Base-by-base conservation (phyloP, 371 early-diverging fungal species). In the Rhizopus delemar region DNA sequence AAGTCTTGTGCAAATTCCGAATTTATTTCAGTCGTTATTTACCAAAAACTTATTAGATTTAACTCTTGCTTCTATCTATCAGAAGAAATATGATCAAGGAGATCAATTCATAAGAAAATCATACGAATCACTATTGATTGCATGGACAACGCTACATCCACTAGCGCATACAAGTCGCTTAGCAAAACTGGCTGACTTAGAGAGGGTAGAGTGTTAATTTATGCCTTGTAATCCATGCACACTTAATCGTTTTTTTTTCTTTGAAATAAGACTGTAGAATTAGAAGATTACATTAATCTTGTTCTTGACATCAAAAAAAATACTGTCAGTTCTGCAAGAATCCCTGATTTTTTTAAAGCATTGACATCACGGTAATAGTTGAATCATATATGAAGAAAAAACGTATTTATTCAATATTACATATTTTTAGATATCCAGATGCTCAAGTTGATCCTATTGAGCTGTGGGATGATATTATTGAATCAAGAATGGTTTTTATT, bases 101-200 rank as follows among this genome's bases (percentile, higher is more conserved):
- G 69, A 74, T 2, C 70, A 82, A 38, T 80, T 81, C 59, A 71
- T 88, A 22, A 65, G 75, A 11, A 66, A 64, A 16, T 75, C 87
- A 0, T 86, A 80, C 51, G 75, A 83, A 46, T 60, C 74, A 2
- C 77, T 89, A 45, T 63, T 87, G 1, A 61, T 71, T 0, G 53
- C 66, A 0, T 85, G 84, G 82, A 75, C 84, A 0, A 78, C 75
- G 15, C 58, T 84, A 15, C 83, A 85, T 43, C 85, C 83, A 7
- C 69, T 85, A 7, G 79, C 86, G 6, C 61, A 73, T 38, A 77
- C 67, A 16, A 83, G 80, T 53, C 71, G 82, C 12, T 51, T 83
- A 32, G 51, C 69, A 12, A 76, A 76, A 35, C 62, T 86, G 12
- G 58, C 77, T 6, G 60, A 61, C 3, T 50, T 89, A 15, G 83